Evolutionary conservation across 2,329 filamentous ascomycete genomes (phyloP), one percentile per base, ranked within the genome.

Genomic region (Neonectria faginata): DNA sequence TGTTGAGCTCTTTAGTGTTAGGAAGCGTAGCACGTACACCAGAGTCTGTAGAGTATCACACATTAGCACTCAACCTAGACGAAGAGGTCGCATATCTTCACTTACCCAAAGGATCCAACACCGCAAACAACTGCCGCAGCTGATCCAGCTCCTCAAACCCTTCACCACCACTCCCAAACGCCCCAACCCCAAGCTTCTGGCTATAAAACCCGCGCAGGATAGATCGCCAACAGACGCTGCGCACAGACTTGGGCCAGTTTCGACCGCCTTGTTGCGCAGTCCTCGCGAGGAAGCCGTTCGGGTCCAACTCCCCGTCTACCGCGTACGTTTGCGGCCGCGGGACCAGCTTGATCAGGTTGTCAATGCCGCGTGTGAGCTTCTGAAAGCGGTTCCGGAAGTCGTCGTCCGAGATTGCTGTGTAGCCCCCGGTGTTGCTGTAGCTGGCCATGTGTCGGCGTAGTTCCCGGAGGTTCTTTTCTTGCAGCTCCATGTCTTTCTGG

Each of bases 221-320:
- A 20, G 22, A 42, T 10, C 53, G 56, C 65, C 65, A 67, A 53
- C 63, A 67, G 4, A 67, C 12, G 12, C 57, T 55, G 3, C 59
- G 56, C 5, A 66, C 52, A 39, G 66, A 66, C 42, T 61, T 63
- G 27, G 65, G 63, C 63, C 63, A 67, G 29, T 54, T 63, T 10
- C 63, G 52, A 22, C 60, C 59, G 10, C 63, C 65, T 5, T 66
- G 65, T 3, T 60, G 56, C 5, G 65, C 45, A 16, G 50, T 66
- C 18, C 63, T 50, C 18, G 51, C 29, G 4, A 66, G 20, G 44
- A 66, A 67, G 33, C 20, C 31, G 9, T 50, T 45, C 1, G 65
- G 60, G 10, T 67, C 65, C 3, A 66, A 51, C 3, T 55, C 42
- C 29, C 36, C 44, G 22, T 33, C 55, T 14, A 57, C 20, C 0